Evolutionary conservation across 768 basidiomycete species (phyloP).

Genomic region (Psilocybe cyanescens): DNA sequence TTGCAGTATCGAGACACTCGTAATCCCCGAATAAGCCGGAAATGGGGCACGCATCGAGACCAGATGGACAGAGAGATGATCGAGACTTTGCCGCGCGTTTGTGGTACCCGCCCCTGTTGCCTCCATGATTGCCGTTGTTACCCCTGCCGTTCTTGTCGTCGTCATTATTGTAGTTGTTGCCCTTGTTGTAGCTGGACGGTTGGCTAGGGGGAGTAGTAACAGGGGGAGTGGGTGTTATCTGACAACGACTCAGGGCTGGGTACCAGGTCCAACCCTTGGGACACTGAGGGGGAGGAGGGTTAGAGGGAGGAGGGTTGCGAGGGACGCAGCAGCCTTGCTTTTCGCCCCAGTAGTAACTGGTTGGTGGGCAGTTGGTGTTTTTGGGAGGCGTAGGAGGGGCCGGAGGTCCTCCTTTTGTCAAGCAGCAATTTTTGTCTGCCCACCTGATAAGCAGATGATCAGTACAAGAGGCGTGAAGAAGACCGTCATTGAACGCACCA

Average conservation of each 20-base stretch:
- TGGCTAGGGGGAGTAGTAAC: constrained; percentile 38
- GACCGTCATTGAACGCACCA: constrained; percentile 25
- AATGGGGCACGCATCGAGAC: constrained; percentile 62
- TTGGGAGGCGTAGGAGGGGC: constrained; percentile 48
- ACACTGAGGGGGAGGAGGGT: constrained; percentile 56
- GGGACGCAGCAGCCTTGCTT: constrained; percentile 59
- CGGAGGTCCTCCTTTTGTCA: constrained; percentile 43
- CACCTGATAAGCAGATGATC: constrained; percentile 30
- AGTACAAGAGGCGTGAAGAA: not conserved
- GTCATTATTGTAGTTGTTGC: constrained; percentile 7
- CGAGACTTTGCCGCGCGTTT: constrained; percentile 36
- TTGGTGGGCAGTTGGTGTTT: constrained; percentile 48
- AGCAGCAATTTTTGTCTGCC: constrained; percentile 39
- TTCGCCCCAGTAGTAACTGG: constrained; percentile 51
- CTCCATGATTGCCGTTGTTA: constrained; percentile 17
- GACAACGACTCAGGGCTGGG: constrained; percentile 42
- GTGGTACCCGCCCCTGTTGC: constrained; percentile 17
- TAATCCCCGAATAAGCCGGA: constrained; percentile 46
- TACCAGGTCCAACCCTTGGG: constrained; percentile 50
- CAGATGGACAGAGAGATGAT: constrained; percentile 51
- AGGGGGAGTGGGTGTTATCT: constrained; percentile 34
- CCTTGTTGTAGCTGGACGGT: constrained; percentile 32
- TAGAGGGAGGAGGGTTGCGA: constrained; percentile 38
- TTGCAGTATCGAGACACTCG: constrained; percentile 66
- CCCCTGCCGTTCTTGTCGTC: constrained; percentile 8